These are phyloP conservation scores for Ogataea methylovora DNA, from an alignment of 805 yeast genomes.

Conservation along the genomic window DNA sequence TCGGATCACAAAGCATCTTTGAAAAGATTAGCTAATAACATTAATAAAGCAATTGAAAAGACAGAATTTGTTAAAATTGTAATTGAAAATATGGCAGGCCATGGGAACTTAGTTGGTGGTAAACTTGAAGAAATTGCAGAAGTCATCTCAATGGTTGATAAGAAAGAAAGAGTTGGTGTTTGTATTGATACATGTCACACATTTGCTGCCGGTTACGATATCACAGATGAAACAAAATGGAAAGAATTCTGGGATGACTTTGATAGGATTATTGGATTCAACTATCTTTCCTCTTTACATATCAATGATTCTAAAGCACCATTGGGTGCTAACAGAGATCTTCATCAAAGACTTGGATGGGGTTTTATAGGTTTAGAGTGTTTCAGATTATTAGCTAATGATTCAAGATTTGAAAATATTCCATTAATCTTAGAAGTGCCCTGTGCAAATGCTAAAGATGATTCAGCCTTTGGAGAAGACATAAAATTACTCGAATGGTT, in stretches of 20 bases:
- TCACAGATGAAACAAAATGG: slow-evolving; percentile 51
- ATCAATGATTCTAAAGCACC: slow-evolving; percentile 95
- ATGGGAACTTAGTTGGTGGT: slow-evolving; percentile 85
- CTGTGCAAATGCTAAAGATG: slow-evolving; percentile 46
- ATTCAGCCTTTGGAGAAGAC: slow-evolving; percentile 67
- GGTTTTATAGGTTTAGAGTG: slow-evolving; percentile 87
- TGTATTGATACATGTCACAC: slow-evolving; percentile 96
- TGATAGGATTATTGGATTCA: slow-evolving; percentile 65
- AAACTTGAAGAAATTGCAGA: slow-evolving; percentile 63
- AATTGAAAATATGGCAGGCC: slow-evolving; percentile 97
- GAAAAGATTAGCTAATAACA: slow-evolving; percentile 62
- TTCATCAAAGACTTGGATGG: slow-evolving; percentile 82
- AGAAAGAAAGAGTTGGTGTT: slow-evolving; percentile 84
- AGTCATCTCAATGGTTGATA: slow-evolving; percentile 72
- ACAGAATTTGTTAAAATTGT: slow-evolving; percentile 82
- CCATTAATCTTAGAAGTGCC: slow-evolving; percentile 92
- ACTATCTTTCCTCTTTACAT: slow-evolving; percentile 76
- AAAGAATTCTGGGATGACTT: slow-evolving; percentile 67
- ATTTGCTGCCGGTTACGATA: slow-evolving; percentile 93
- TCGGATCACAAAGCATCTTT: slow-evolving; percentile 59
- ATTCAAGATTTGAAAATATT: slow-evolving; percentile 47
- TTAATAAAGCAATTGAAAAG: slow-evolving; percentile 67
- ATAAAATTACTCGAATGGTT: slow-evolving; percentile 80
- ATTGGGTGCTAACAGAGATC: slow-evolving; percentile 78
- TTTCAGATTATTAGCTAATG: slow-evolving; percentile 72